phyloP scores from a whole-genome alignment of 2,329 filamentous ascomycete genomes.

The Penicillium brevicompactum region DNA sequence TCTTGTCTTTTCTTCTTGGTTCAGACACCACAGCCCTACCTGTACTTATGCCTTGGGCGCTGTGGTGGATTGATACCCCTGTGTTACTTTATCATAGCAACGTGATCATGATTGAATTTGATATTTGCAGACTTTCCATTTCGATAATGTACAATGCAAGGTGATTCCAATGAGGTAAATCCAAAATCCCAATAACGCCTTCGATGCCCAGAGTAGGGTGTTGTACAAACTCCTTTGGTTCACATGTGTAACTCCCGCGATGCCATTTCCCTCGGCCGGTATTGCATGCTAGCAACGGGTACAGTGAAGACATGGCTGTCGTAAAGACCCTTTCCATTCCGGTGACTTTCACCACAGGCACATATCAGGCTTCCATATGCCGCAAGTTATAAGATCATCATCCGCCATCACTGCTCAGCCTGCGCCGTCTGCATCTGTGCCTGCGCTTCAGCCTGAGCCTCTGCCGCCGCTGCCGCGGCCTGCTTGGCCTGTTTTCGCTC shows the following conservation, averaged over 20 bases:
- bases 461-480: slow-evolving; percentile 20
- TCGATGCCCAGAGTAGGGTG: slow-evolving; percentile 36
- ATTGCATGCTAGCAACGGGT: neutral
- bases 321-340: neutral
- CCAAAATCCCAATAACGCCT: slow-evolving; percentile 28
- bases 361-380: neutral
- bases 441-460: slow-evolving; percentile 22
- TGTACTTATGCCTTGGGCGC: slow-evolving; percentile 3
- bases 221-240: slow-evolving; percentile 28
- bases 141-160: slow-evolving; percentile 11
- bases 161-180: slow-evolving; percentile 9
- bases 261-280: neutral
- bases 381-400: neutral
- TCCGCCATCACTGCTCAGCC: slow-evolving; percentile 18
- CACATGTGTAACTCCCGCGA: slow-evolving; percentile 21
- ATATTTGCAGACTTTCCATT: slow-evolving; percentile 6
- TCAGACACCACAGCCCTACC: neutral
- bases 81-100: slow-evolving; percentile 8
- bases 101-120: slow-evolving; percentile 7
- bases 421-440: slow-evolving; percentile 17
- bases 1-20: slow-evolving; percentile 1
- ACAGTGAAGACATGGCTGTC: neutral
- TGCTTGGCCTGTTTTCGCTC: slow-evolving; percentile 47
- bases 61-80: slow-evolving; percentile 17
- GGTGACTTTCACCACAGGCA: neutral